A percentile compares a stretch with the other conserved stretches of the same genome.
These are phyloP conservation scores for Dysphania ambrosioides DNA, from an alignment of 148 eudicot species.

Conservation along the genomic window DNA sequence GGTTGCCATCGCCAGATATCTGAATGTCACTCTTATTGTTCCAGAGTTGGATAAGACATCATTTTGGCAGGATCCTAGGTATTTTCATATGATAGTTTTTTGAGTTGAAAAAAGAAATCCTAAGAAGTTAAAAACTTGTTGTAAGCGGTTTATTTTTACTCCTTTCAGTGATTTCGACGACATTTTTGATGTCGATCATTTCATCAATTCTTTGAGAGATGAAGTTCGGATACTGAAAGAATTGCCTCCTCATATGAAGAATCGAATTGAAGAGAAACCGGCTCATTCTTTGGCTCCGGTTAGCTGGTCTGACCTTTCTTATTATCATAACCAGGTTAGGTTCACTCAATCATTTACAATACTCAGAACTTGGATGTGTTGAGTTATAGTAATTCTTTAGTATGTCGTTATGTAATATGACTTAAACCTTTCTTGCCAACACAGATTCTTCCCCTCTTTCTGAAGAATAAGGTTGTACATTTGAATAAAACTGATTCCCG, in stretches of 20 bases:
- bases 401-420: not conserved
- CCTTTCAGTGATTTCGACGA: slow-evolving; percentile 61
- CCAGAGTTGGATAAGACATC: slow-evolving; percentile 71
- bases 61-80: slow-evolving; percentile 74
- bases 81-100: not conserved
- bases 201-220: slow-evolving; percentile 60
- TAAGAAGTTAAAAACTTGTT: not conserved
- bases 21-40: slow-evolving; percentile 63
- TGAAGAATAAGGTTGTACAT: slow-evolving; percentile 66
- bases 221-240: slow-evolving; percentile 69
- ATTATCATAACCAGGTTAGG: slow-evolving; percentile 61
- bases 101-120: not conserved
- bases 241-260: slow-evolving; percentile 57
- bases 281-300: slow-evolving; percentile 57
- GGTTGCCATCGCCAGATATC: slow-evolving; percentile 63
- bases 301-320: slow-evolving; percentile 80
- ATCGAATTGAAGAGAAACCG: slow-evolving; percentile 48
- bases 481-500: slow-evolving; percentile 68
- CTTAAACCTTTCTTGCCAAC: slow-evolving; percentile 5
- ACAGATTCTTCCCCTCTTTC: slow-evolving; percentile 66
- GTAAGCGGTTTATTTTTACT: slow-evolving; percentile 2
- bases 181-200: slow-evolving; percentile 64
- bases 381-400: not conserved
- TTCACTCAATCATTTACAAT: not conserved
- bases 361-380: not conserved